Conservation (phyloP, 768 basidiomycete species). For the Tephrocybe sp. region DNA sequence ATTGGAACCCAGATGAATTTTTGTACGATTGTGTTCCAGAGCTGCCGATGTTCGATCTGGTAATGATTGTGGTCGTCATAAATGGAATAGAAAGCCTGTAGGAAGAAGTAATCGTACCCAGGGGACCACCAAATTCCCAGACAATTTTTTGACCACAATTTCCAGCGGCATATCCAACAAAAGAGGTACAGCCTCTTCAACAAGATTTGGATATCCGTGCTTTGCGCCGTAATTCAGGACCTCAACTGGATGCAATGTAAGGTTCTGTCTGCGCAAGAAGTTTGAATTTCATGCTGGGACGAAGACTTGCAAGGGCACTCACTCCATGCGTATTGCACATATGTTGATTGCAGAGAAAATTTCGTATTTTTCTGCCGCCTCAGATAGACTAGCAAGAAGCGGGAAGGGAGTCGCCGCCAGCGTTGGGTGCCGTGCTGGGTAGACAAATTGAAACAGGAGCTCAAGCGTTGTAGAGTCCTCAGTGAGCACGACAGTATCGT, state of each 20-base stretch:
- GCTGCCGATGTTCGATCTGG: background rate
- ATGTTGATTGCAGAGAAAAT: constrained; percentile 6
- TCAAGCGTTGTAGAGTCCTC: constrained; percentile 10
- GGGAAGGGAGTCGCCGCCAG: background rate
- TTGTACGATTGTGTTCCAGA: background rate
- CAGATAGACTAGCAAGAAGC: background rate
- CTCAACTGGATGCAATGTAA: background rate
- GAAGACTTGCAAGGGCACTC: background rate
- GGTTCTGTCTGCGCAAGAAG: background rate
- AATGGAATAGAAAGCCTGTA: no score
- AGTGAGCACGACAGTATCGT: background rate
- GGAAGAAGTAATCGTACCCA: constrained; percentile 1
- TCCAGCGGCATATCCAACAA: constrained; percentile 9
- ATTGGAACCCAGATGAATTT: background rate
- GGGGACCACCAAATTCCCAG: background rate
- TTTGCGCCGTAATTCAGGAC: background rate
- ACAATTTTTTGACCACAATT: background rate
- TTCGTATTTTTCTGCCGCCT: constrained; percentile 15
- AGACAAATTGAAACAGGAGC: constrained; percentile 10
- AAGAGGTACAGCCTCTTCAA: background rate
- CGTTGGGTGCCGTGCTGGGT: constrained; percentile 3
- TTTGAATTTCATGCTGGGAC: background rate
- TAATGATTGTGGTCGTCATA: no score
- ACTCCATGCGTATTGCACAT: constrained; percentile 8
- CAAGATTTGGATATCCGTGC: background rate